phyloP scores from a whole-genome alignment of 805 yeast species.

The Myxozyma kluyveri region DNA sequence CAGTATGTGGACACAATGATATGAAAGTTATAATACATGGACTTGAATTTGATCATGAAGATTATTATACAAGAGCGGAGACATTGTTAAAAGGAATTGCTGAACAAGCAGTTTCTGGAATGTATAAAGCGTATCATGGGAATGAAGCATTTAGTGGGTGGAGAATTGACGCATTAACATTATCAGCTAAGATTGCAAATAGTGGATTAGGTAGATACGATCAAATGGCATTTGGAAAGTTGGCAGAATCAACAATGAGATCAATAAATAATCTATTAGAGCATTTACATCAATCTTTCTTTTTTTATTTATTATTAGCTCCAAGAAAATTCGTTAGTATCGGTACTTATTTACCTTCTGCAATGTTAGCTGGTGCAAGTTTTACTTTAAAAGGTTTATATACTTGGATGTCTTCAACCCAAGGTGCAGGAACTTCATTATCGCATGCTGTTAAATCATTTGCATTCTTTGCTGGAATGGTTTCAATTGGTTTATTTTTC shows the following conservation, averaged over 20 bases:
- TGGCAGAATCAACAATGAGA: constrained; percentile 81
- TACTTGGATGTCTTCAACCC: constrained; percentile 17
- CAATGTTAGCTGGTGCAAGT: constrained; percentile 64
- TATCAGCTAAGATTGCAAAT: constrained; percentile 51
- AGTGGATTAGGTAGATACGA: constrained; percentile 47
- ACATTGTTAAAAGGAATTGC: constrained; percentile 65
- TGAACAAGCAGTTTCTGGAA: constrained; percentile 68
- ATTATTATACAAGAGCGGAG: constrained; percentile 50
- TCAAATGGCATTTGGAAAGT: constrained; percentile 87
- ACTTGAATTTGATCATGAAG: constrained; percentile 43
- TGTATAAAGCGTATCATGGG: constrained; percentile 54
- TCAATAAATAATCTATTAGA: constrained; percentile 89
- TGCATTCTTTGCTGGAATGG: constrained; percentile 36
- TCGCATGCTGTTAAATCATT: constrained; percentile 37
- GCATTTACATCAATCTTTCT: constrained; percentile 95
- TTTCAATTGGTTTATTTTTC: constrained; percentile 22
- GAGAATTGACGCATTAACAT: constrained; percentile 87
- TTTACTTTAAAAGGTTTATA: constrained; percentile 66
- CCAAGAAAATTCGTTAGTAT: constrained; percentile 84
- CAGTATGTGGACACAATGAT: constrained; percentile 71
- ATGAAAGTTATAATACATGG: constrained; percentile 63
- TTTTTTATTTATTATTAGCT: constrained; percentile 79
- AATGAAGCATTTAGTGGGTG: constrained; percentile 93
- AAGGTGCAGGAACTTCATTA: constrained; percentile 29
- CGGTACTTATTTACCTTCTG: constrained; percentile 88